Conservation (phyloP, 2,329 filamentous ascomycete genomes). For the Orbilia oligospora region DNA sequence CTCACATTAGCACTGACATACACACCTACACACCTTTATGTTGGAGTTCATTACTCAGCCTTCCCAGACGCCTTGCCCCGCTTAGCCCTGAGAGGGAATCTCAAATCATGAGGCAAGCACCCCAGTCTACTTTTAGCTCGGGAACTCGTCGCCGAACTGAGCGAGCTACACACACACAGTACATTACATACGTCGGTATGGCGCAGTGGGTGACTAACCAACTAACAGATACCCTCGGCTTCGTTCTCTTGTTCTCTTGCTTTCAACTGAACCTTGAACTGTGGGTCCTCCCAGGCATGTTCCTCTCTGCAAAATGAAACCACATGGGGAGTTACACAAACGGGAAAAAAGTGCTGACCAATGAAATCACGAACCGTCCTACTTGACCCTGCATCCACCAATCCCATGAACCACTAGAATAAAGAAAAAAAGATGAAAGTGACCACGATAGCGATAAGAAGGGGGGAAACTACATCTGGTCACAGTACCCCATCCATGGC, state of each 20-base stretch:
- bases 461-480: slow-evolving; percentile 3
- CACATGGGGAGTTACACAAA: slow-evolving; percentile 59
- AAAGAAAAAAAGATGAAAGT: slow-evolving; percentile 4
- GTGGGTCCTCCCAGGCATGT: slow-evolving; percentile 2
- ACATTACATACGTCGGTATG: slow-evolving; percentile 4
- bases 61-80: slow-evolving; percentile 46
- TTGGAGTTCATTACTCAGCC: slow-evolving; percentile 55
- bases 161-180: neutral
- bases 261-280: neutral
- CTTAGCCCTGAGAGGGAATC: slow-evolving; percentile 43
- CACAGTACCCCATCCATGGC: slow-evolving; percentile 40
- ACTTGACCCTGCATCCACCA: slow-evolving; percentile 38
- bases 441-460: slow-evolving; percentile 52
- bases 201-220: slow-evolving; percentile 50
- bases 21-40: neutral
- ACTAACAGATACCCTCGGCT: slow-evolving; percentile 15
- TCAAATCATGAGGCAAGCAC: slow-evolving; percentile 58
- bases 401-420: slow-evolving; percentile 32
- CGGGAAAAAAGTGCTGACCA: slow-evolving; percentile 46
- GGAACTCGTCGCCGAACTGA: slow-evolving; percentile 52
- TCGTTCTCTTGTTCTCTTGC: slow-evolving; percentile 19
- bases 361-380: slow-evolving; percentile 32
- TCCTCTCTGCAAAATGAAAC: slow-evolving; percentile 39
- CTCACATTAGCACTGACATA: slow-evolving; percentile 32
- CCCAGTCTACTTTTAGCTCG: slow-evolving; percentile 41